Evolutionary conservation across 2,329 filamentous ascomycete species (phyloP), one percentile per base, ranked within the genome.

Genomic region (Aspergillus aculeatinus): DNA sequence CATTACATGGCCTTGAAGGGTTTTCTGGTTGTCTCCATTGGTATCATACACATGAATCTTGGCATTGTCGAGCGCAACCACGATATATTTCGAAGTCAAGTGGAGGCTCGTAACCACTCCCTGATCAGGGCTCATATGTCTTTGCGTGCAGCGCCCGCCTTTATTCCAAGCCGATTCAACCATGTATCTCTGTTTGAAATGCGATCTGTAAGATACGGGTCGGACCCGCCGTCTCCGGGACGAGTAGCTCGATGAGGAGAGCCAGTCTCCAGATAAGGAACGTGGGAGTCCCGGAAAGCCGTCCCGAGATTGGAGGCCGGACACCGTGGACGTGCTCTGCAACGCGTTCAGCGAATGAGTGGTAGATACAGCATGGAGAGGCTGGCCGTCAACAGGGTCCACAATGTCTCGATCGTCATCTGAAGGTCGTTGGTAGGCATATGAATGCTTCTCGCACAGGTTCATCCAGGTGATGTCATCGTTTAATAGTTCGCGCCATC

Each of bases 381-480:
- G 63, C 48, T 69, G 68, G 49, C 65, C 65, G 44, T 72, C 71
- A 55, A 76, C 72, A 50, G 74, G 70, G 48, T 77, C 76, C 44
- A 74, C 63, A 51, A 73, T 70, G 29, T 76, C 73, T 27, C 63
- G 69, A 48, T 73, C 72, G 42, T 77, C 79, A 51, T 82, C 76
- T 77, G 83, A 82, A 54, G 83, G 73, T 55, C 82, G 77, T 52
- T 85, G 87, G 74, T 96, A 97, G 61, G 94, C 92, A 75, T 96
- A 99, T 63, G 95, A 92, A 75, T 96, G 94, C 77, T 96, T 97
- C 65, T 96, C 92, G 74, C 94, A 98, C 21, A 99, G 83, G 63
- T 95, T 92, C 80, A 96, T 97, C 95, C 95, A 99, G 1, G 95
- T 96, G 78, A 97, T 93, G 75, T 99, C 95, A 75, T 99, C 95